Base-by-base conservation (phyloP, 1,284 basidiomycete species). In the Anthracocystis panici-leucophaei region DNA sequence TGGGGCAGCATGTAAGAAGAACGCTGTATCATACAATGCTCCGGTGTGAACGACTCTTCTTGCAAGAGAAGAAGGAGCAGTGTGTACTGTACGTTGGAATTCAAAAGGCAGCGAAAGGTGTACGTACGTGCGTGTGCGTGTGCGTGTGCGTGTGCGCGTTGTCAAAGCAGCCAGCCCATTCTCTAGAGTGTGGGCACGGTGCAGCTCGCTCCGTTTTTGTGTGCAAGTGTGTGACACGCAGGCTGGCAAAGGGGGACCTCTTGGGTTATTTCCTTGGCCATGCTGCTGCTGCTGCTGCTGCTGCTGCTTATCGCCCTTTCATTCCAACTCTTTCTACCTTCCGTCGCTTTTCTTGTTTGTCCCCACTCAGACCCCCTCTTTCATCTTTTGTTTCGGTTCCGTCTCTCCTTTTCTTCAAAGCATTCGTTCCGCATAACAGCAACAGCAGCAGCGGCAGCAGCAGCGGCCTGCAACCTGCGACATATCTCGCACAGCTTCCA, bases 201-300 rank as follows among this genome's bases (percentile, higher is more conserved):
- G 48, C 48, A 49, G n/a, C n/a, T 18, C 45, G 44, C 21, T 25
- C 12, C 10, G 25, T 2, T 18, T 25, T 8, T 46, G 14, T 14
- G 40, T 41, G 35, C 35, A 38, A 9, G 25, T 46, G 48, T 33
- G 48, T 20, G 29, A 49, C 48, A 49, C 48, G 48, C 48, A 49
- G 48, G 42, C 5, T 45, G 42, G 48, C 45, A 31, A 20, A 29
- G 31, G 20, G 48, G 20, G 48, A 49, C 48, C 48, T 49, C 29
- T 31, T 49, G 16, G 48, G 48, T 49, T 49, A 49, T 49, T 49
- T 29, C 27, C 3, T 20, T 9, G 29, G 20, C 27, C 18, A 8
- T 9, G 41, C n/a, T n/a, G 41, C 41, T 6, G 41, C 27, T 27
- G 3, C 27, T 27, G 3, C 27, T 27, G 27, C 27, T 16, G 35